These are phyloP conservation scores for Fagopyrum tataricum DNA, from an alignment of 148 eudicot species.

Conservation along the genomic window DNA sequence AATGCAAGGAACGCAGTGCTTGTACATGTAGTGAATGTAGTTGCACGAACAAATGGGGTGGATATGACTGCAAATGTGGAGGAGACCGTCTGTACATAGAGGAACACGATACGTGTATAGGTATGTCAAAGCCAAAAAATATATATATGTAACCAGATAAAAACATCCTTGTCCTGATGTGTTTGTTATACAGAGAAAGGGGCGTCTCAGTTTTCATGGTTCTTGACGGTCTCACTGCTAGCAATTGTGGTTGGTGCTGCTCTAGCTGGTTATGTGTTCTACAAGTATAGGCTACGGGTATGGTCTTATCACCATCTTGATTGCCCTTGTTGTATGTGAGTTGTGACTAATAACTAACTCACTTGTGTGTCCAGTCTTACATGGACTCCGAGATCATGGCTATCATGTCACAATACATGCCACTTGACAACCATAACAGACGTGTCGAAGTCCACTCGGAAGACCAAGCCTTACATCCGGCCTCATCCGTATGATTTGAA, in stretches of 20 bases:
- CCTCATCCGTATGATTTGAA: conserved; percentile 38
- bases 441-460: conserved; percentile 50
- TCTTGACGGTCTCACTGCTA: conserved; percentile 35
- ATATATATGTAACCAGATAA: background rate
- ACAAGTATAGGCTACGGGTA: conserved; percentile 92
- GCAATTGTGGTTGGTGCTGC: conserved; percentile 41
- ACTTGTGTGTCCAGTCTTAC: conserved; percentile 49
- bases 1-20: conserved; percentile 56
- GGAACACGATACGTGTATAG: conserved; percentile 81
- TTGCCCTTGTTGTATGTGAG: background rate
- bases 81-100: conserved; percentile 58
- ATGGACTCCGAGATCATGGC: conserved; percentile 98
- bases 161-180: background rate
- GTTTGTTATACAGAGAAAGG: conserved; percentile 40
- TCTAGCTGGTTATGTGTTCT: conserved; percentile 74
- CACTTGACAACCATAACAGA: conserved; percentile 63
- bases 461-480: conserved; percentile 48
- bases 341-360: background rate
- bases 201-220: conserved; percentile 46
- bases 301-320: conserved; percentile 2
- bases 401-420: conserved; percentile 97
- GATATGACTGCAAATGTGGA: conserved; percentile 67
- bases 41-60: conserved; percentile 82
- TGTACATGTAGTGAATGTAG: conserved; percentile 73
- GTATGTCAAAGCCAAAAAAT: conserved; percentile 30